These are phyloP conservation scores for Fragaria ananassa DNA, from an alignment of 306 rosid genomes.

Conservation along the genomic window DNA sequence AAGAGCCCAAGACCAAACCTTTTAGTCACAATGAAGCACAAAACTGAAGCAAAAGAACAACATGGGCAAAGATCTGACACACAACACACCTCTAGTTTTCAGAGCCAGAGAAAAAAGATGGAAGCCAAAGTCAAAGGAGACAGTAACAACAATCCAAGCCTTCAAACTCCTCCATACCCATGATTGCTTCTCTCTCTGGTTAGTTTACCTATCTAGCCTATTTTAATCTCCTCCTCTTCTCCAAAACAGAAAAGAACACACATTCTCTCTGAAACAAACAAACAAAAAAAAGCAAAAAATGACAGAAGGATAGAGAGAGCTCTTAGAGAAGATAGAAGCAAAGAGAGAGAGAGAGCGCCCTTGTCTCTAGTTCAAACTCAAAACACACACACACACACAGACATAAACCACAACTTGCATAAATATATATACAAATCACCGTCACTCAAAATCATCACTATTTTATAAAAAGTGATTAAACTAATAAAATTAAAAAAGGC, in stretches of 20 bases:
- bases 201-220: conserved; percentile 9
- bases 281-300: conserved; percentile 24
- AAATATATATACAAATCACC: not conserved
- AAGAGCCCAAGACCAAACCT: not conserved
- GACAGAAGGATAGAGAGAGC: conserved; percentile 41
- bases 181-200: conserved; percentile 20
- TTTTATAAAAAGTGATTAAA: not conserved
- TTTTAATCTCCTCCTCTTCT: conserved; percentile 21
- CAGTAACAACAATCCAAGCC: conserved; percentile 15
- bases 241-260: conserved; percentile 20
- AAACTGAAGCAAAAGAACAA: not conserved
- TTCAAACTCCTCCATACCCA: conserved; percentile 24
- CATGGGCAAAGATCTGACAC: conserved; percentile 24
- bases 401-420: not conserved
- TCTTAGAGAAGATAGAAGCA: conserved; percentile 4
- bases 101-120: not conserved
- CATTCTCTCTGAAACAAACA: conserved; percentile 13
- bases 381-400: not conserved
- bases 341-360: conserved; percentile 24
- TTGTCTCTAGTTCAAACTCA: conserved; percentile 47
- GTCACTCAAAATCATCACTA: conserved; percentile 1
- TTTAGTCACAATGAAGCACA: not conserved
- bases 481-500: not conserved
- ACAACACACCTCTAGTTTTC: conserved; percentile 33
- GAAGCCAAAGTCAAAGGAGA: conserved; percentile 29